Evolutionary conservation across 2,329 filamentous ascomycete species (phyloP).

Genomic region (Penicillium crustosum): DNA sequence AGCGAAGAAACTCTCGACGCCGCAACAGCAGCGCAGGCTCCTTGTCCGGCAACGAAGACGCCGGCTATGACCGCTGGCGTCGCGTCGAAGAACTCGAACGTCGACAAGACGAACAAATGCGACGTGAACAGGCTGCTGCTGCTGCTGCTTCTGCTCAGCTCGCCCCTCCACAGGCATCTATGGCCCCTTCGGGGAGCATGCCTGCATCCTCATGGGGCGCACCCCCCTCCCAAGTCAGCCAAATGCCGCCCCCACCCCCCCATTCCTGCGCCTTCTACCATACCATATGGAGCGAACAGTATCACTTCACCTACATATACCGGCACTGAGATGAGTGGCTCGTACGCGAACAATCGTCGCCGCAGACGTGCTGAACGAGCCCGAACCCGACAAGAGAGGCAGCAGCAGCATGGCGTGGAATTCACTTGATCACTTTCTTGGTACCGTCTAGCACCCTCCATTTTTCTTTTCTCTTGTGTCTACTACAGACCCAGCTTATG

Average conservation of each 20-base stretch:
- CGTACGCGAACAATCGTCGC: constrained; percentile 56
- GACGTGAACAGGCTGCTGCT: constrained; percentile 39
- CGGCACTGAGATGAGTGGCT: constrained; percentile 50
- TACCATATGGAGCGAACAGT: constrained; percentile 43
- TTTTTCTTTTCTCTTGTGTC: constrained; percentile 3
- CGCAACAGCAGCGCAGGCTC: constrained; percentile 44
- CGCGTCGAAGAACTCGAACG: constrained; percentile 52
- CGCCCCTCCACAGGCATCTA: constrained; percentile 18
- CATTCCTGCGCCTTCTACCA: constrained; percentile 40
- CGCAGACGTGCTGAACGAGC: constrained; percentile 55
- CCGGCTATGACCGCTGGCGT: constrained; percentile 46
- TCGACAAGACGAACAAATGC: constrained; percentile 47
- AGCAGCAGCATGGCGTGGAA: constrained; percentile 47
- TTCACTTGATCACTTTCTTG: constrained; percentile 42
- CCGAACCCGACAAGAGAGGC: constrained; percentile 47
- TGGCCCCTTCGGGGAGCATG: constrained; percentile 27
- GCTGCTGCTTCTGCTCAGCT: constrained; percentile 26
- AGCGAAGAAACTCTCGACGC: constrained; percentile 42
- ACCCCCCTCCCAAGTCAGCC: constrained; percentile 27
- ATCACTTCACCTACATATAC: constrained; percentile 46
- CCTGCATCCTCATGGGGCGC: constrained; percentile 25
- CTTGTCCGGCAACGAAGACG: constrained; percentile 42
- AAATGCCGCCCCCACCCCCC: constrained; percentile 34
- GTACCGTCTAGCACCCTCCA: neutral
- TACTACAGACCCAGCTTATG: constrained; percentile 2